These are phyloP conservation scores for Cyclospora cayetanensis DNA, from an alignment of 169 alveolate species.

Conservation along the genomic window DNA sequence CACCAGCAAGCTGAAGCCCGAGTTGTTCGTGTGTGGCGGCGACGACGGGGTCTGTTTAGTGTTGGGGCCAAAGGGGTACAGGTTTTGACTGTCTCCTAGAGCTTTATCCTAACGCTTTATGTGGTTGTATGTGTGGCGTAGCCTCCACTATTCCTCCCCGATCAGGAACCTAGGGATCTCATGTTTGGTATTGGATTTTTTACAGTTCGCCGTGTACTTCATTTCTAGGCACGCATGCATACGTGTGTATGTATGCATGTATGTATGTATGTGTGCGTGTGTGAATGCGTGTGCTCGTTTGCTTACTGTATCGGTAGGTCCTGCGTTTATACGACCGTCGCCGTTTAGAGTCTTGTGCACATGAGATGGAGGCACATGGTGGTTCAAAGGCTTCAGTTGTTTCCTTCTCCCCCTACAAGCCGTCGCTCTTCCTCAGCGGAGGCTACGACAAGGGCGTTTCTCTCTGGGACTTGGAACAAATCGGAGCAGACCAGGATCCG, in stretches of 20 bases:
- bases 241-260: background rate
- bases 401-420: background rate
- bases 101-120: too few relatives aligned
- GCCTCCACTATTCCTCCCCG: too few relatives aligned
- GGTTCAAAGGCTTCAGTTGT: background rate
- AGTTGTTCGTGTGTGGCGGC: slow-evolving; percentile 17
- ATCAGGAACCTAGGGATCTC: too few relatives aligned
- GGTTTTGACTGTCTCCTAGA: too few relatives aligned
- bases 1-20: background rate
- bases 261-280: background rate
- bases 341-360: background rate
- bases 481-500: slow-evolving; percentile 39
- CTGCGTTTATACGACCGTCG: slow-evolving; percentile 31
- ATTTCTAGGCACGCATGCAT: too few relatives aligned
- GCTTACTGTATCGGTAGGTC: background rate
- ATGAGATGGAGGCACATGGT: background rate
- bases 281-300: background rate
- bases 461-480: slow-evolving; percentile 13
- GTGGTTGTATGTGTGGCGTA: too few relatives aligned
- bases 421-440: background rate
- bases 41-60: slow-evolving; percentile 31
- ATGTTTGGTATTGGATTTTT: too few relatives aligned
- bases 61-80: slow-evolving; percentile 22
- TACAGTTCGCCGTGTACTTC: too few relatives aligned
- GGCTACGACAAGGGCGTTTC: background rate